These are phyloP conservation scores for Steccherinum ochraceum DNA, from an alignment of 768 basidiomycete species.

Conservation along the genomic window DNA sequence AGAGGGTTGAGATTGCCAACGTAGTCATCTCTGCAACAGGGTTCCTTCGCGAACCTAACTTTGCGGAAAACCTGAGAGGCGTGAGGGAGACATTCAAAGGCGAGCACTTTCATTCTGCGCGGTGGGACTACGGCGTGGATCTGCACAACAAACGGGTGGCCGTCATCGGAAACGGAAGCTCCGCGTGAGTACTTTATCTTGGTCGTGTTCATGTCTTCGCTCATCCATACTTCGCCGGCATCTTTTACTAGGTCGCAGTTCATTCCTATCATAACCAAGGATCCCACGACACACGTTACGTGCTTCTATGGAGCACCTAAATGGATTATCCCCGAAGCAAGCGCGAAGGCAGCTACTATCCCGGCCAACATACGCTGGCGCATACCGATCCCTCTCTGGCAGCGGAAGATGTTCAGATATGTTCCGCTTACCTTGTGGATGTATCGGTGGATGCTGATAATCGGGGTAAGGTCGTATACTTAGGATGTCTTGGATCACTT, in stretches of 20 bases:
- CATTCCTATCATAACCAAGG: slow-evolving; percentile 17
- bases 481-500: background rate
- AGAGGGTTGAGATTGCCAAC: slow-evolving; percentile 13
- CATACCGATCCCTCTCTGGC: slow-evolving; percentile 3
- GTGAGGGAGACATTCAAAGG: slow-evolving; percentile 18
- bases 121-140: slow-evolving; percentile 20
- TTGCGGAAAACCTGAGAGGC: slow-evolving; percentile 20
- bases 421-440: slow-evolving; percentile 5
- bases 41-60: slow-evolving; percentile 18
- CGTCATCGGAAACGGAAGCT: slow-evolving; percentile 26
- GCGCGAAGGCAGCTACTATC: slow-evolving; percentile 1
- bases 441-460: slow-evolving; percentile 7
- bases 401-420: slow-evolving; percentile 17
- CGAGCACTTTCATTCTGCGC: slow-evolving; percentile 21
- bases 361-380: slow-evolving; percentile 2
- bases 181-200: slow-evolving; percentile 18
- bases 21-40: slow-evolving; percentile 26
- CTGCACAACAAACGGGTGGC: slow-evolving; percentile 24
- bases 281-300: slow-evolving; percentile 17
- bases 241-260: slow-evolving; percentile 19
- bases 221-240: background rate
- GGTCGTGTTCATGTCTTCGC: background rate
- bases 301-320: slow-evolving; percentile 24
- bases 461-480: slow-evolving; percentile 6
- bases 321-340: slow-evolving; percentile 20